phyloP scores from a whole-genome alignment of 768 basidiomycete species.

The Rhodotorula taiwanensis region DNA sequence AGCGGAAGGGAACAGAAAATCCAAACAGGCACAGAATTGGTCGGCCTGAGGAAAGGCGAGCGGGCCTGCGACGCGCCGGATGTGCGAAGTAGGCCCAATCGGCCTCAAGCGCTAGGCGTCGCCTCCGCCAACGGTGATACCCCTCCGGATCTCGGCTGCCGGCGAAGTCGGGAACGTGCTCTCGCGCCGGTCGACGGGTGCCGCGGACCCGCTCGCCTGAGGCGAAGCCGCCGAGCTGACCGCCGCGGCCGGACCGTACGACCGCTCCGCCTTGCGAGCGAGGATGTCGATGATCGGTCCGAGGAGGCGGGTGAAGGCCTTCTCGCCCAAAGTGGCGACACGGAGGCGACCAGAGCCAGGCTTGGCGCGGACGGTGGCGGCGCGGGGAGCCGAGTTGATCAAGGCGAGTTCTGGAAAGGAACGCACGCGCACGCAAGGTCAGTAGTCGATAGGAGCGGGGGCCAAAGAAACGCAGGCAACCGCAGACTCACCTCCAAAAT shows the following conservation, averaged over 20 bases:
- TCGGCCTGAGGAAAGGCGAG: too few species aligned
- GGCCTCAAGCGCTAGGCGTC: too few species aligned
- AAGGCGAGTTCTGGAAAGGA: slow-evolving; percentile 70
- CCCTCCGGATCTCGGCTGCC: background rate
- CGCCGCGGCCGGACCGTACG: slow-evolving; percentile 31
- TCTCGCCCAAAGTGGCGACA: slow-evolving; percentile 85
- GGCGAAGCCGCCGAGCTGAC: slow-evolving; percentile 2
- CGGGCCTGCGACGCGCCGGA: too few species aligned
- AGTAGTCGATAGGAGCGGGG: background rate
- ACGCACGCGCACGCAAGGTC: slow-evolving; percentile 8
- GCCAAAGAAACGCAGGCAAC: background rate
- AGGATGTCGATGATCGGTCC: slow-evolving; percentile 49
- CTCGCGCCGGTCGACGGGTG: background rate
- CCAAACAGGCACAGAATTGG: too few species aligned
- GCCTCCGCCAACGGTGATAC: slow-evolving; percentile 1
- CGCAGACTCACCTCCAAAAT: slow-evolving; percentile 77
- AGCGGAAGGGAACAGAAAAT: too few species aligned
- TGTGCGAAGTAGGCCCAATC: too few species aligned
- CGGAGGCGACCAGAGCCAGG: slow-evolving; percentile 60
- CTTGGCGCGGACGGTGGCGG: slow-evolving; percentile 78
- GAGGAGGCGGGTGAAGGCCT: slow-evolving; percentile 86
- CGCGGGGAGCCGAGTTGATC: slow-evolving; percentile 77
- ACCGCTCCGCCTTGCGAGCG: slow-evolving; percentile 39
- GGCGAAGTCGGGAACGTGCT: background rate
- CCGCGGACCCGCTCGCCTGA: background rate